A percentile compares a stretch with the other conserved stretches of the same genome.
Evolutionary conservation across 1,284 basidiomycete species (phyloP).

Genomic region (Irpex rosettiformis): DNA sequence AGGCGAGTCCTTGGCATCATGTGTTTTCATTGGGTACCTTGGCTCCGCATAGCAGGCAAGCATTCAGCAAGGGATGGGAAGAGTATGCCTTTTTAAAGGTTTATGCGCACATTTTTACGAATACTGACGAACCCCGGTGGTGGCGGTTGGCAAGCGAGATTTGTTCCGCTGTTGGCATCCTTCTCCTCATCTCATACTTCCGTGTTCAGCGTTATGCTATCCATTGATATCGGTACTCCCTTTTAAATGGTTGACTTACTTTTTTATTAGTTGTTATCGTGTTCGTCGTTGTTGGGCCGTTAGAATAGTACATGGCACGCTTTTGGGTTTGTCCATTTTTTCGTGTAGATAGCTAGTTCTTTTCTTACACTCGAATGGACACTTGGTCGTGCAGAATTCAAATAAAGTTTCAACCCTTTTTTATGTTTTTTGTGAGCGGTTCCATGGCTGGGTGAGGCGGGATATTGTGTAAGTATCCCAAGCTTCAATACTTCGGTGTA

Average conservation of each 20-base stretch:
- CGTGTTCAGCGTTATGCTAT: conserved; percentile 12
- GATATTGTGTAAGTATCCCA: too few relatives aligned
- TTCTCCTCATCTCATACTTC: not conserved
- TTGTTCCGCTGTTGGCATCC: not conserved
- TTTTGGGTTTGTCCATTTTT: conserved; percentile 9
- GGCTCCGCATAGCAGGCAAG: not conserved
- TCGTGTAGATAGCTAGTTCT: conserved; percentile 23
- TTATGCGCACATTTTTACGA: conserved; percentile 6
- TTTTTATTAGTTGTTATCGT: conserved; percentile 3
- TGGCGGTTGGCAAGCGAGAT: conserved; percentile 1
- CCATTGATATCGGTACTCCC: conserved; percentile 11
- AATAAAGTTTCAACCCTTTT: not conserved
- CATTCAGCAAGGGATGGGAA: conserved; percentile 6
- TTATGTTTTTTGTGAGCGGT: not conserved
- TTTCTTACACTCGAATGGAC: conserved; percentile 15
- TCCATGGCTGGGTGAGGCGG: not conserved
- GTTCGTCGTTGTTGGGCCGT: not conserved
- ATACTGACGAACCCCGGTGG: conserved; percentile 10
- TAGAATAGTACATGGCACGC: conserved; percentile 4
- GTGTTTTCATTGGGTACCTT: not conserved
- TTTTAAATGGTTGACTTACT: conserved; percentile 10
- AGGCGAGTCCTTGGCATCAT: not conserved
- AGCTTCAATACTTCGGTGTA: too few relatives aligned
- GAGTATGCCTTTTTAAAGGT: conserved; percentile 9
- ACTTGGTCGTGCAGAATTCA: conserved; percentile 17